These are phyloP conservation scores for Diaporthe ampelina DNA, from an alignment of 2,329 filamentous ascomycete species.

Conservation along the genomic window DNA sequence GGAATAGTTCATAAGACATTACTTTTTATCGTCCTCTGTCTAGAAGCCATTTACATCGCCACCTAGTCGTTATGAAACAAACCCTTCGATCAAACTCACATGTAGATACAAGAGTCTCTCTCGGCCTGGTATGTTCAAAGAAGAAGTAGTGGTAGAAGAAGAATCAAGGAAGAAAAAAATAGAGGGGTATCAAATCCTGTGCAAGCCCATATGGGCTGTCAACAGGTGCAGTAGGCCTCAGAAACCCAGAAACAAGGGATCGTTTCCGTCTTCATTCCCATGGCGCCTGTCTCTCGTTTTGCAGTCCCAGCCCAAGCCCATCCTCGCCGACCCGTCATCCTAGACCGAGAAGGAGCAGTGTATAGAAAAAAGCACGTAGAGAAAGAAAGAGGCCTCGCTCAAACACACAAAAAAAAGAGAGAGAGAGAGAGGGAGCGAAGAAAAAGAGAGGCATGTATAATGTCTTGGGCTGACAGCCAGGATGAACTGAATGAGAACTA, in stretches of 20 bases:
- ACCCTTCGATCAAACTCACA: not conserved
- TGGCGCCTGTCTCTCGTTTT: conserved; percentile 1
- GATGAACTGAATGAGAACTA: not conserved
- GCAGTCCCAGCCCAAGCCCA: not conserved
- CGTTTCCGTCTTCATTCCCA: not conserved
- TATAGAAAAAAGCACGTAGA: not conserved
- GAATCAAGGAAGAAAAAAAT: conserved; percentile 4
- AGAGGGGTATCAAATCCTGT: conserved; percentile 41
- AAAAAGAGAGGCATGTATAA: not conserved
- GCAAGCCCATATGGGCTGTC: conserved; percentile 19
- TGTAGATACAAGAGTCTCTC: conserved; percentile 19
- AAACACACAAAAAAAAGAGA: not conserved
- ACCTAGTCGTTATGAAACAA: conserved; percentile 24
- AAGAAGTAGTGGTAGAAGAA: conserved; percentile 22
- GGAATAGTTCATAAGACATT: conserved; percentile 31
- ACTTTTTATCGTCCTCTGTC: conserved; percentile 29
- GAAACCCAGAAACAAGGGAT: not conserved
- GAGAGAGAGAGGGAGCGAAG: not conserved
- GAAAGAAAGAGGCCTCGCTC: not conserved
- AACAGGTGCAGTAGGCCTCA: conserved; percentile 12
- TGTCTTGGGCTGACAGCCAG: not conserved
- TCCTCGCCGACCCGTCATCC: conserved; percentile 7
- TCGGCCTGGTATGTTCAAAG: conserved; percentile 23
- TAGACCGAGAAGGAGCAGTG: not conserved
- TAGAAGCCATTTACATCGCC: conserved; percentile 25